Base-by-base conservation (phyloP, 2,329 filamentous ascomycete species). In the Aspergillus bombycis region DNA sequence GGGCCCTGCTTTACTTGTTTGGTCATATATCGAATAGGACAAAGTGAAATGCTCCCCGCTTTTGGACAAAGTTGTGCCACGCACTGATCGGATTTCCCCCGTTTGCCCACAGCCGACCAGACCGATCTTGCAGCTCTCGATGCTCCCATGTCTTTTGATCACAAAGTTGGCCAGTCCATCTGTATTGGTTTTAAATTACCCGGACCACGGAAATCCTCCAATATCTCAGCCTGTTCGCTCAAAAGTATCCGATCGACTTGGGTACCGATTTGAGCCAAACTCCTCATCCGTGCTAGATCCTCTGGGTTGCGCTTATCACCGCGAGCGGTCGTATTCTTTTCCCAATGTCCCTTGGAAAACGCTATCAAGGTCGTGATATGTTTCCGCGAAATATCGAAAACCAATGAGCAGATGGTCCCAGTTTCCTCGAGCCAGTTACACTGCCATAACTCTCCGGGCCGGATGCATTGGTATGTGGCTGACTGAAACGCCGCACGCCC, bases 341-440 rank as follows among this genome's bases (percentile, higher is more conserved):
- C 82, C 86, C 85, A 88, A 65, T 88, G 85, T 0, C 83, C 85
- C 68, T 83, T 81, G 0, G 82, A 85, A 65, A 88, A 88, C 0
- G 77, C 82, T 7, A 88, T 69, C 67, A 87, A 68, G 0, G 85
- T 86, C 0, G 81, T 84, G 50, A 88, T 81, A 26, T 74, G 82
- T 59, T 78, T 74, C 8, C 79, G 73, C 0, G 75, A 69, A 45
- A 88, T 86, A 63, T 88, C 85, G 66, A 84, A 88, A 1, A 87
- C 84, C 0, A 86, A 71, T 1, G 83, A 86, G 60, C 82, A 82
- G 1, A 88, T 79, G 0, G 85, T 87, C 0, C 85, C 86, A 0
- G 85, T 88, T 73, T 88, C 85, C 62, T 88, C 85, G 1, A 88
- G 80, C 85, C 85, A 88, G 63, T 85, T 87, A 65, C 83, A 82